These are phyloP conservation scores for Trichoderma brevicompactum DNA, from an alignment of 2,329 filamentous ascomycete species.

Conservation along the genomic window DNA sequence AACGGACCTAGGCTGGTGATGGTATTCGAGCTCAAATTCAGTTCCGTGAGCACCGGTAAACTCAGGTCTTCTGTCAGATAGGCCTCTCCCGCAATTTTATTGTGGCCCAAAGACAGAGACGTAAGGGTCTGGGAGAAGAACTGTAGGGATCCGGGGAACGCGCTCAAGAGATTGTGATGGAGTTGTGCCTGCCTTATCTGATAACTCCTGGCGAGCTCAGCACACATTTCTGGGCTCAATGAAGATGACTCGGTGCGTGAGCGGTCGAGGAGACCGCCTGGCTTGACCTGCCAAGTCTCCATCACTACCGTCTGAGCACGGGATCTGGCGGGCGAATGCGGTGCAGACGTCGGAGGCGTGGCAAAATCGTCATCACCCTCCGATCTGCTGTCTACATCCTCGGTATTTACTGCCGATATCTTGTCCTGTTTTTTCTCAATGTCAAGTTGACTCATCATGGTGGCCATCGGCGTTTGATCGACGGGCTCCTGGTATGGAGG, in stretches of 20 bases:
- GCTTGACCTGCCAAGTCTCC: conserved; percentile 59
- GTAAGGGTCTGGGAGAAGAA: conserved; percentile 73
- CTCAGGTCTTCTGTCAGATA: conserved; percentile 70
- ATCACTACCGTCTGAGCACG: conserved; percentile 54
- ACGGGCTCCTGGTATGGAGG: conserved; percentile 46
- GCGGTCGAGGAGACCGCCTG: conserved; percentile 69
- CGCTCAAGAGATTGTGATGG: conserved; percentile 75
- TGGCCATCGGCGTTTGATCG: conserved; percentile 32
- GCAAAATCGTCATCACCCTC: conserved; percentile 61
- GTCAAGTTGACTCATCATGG: conserved; percentile 39
- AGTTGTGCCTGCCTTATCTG: conserved; percentile 65
- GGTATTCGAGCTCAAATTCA: conserved; percentile 76
- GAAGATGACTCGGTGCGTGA: conserved; percentile 68
- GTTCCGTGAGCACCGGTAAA: conserved; percentile 74
- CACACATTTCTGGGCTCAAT: conserved; percentile 61
- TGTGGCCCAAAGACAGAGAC: conserved; percentile 74
- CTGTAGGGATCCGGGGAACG: conserved; percentile 71
- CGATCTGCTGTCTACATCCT: conserved; percentile 52
- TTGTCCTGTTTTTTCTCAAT: conserved; percentile 33
- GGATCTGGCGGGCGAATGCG: conserved; percentile 54
- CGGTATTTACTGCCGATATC: conserved; percentile 33
- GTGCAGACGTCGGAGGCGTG: conserved; percentile 60
- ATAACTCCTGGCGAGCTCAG: conserved; percentile 57
- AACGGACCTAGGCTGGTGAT: conserved; percentile 72
- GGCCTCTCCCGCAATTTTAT: conserved; percentile 66